Evolutionary conservation across 2,329 filamentous ascomycete genomes (phyloP).

Genomic region (Aureobasidium sp.): DNA sequence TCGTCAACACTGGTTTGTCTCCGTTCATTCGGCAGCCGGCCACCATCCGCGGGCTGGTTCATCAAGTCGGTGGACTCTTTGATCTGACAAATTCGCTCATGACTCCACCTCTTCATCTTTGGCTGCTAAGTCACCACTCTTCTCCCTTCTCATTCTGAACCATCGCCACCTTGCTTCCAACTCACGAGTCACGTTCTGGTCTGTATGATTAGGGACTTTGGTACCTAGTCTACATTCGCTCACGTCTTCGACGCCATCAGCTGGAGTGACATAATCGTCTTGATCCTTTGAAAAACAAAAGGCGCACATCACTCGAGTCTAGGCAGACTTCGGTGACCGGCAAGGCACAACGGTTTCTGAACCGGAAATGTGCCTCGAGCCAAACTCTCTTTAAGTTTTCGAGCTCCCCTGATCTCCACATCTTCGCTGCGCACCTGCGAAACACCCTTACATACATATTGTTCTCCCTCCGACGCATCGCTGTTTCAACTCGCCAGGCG

Average conservation of each 20-base stretch:
- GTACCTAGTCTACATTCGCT: background rate
- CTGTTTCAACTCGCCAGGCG: slow-evolving; percentile 1
- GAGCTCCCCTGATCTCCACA: background rate
- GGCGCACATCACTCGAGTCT: background rate
- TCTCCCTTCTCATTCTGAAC: background rate
- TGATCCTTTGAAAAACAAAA: background rate
- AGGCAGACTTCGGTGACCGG: background rate
- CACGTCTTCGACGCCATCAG: background rate
- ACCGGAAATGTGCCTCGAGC: background rate
- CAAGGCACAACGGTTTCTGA: slow-evolving; percentile 2
- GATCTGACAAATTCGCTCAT: background rate
- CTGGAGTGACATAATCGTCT: background rate
- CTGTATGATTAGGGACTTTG: background rate
- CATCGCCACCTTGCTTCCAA: background rate
- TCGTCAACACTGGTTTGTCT: background rate
- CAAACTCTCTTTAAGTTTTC: slow-evolving; percentile 1
- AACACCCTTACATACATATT: slow-evolving; percentile 1
- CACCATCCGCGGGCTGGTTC: background rate
- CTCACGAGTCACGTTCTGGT: background rate
- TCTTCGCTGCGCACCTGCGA: background rate
- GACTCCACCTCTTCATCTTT: background rate
- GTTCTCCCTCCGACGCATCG: background rate
- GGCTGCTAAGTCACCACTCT: background rate
- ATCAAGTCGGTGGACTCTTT: background rate
- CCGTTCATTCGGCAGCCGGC: background rate